Evolutionary conservation across 2,329 filamentous ascomycete species (phyloP), one percentile per base, ranked within the genome.

Genomic region (Neocucurbitaria cava): DNA sequence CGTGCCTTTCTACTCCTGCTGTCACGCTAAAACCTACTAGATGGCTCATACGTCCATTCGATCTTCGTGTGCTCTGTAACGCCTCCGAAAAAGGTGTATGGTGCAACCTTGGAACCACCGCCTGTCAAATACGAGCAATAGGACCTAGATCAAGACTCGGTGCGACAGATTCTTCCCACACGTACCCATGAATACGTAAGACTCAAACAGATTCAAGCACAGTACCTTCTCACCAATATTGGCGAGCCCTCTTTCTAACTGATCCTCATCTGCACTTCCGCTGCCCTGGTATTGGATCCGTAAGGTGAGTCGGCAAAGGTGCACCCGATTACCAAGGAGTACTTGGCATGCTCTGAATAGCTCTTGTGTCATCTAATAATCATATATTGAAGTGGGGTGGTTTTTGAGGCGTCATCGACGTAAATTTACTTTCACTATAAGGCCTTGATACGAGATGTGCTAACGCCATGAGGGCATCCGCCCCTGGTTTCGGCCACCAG

Each of bases 131-230:
- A 39, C 52, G 44, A 54, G 38, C 30, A 35, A 42, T 41, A 21
- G 39, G 38, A 56, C 33, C 52, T 53, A 23, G 18, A 54, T 54
- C 23, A n/a, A 53, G 46, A 21, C 30, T 26, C 17, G 35, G 58
- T 55, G 42, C 13, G 2, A 55, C 54, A 26, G 13, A 26, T 30
- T 47, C 48, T 38, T 49, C 46, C 49, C 17, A 42, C 45, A 23
- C 36, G 23, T 20, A 33, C 38, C 30, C 55, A 40, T 43, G 48
- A 55, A 55, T 49, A 48, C 46, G 10, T 43, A 42, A 23, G 46
- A 47, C 41, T 40, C 36, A 52, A 47, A 49, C 36, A n/a, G 20
- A 40, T 42, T 28, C 33, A 39, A 33, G 11, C 39, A 48, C 49
- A 48, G 46, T 47, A 45, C 38, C 49, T 36, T 15, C 13, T 46